Percentiles rank a stretch among this genome's conserved stretches.
These are phyloP conservation scores for Phytophthora nicotianae DNA, from an alignment of 352 stramenopile species.

Conservation along the genomic window DNA sequence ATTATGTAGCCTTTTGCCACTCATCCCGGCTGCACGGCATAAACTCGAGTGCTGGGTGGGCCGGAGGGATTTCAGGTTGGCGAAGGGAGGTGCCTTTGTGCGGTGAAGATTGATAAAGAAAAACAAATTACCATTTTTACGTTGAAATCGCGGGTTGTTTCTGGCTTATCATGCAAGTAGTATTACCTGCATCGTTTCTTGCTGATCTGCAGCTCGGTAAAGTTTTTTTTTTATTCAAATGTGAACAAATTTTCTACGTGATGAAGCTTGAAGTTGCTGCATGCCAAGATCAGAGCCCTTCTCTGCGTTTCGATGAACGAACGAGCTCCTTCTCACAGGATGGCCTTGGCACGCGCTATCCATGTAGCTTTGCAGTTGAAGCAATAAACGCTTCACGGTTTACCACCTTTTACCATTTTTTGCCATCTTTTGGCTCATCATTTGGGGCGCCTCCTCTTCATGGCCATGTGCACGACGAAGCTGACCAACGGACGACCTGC, in stretches of 20 bases:
- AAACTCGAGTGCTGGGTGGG: constrained; percentile 8
- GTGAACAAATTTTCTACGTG: neutral
- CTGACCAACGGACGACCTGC: constrained; percentile 11
- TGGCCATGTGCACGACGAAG: neutral
- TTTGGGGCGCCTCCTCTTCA: constrained; percentile 12
- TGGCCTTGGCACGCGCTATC: neutral
- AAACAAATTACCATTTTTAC: constrained; percentile 40
- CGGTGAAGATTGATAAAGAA: constrained; percentile 42
- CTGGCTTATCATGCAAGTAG: neutral
- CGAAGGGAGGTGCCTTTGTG: constrained; percentile 17
- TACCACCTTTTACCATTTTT: neutral
- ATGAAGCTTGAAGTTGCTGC: neutral
- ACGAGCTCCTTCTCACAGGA: constrained; percentile 13
- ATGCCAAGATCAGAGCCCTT: neutral
- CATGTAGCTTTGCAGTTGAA: constrained; percentile 25
- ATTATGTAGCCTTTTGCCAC: constrained; percentile 43
- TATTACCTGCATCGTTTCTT: too few species aligned
- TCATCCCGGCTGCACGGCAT: constrained; percentile 12
- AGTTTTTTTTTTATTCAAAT: too few species aligned
- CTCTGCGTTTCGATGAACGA: constrained; percentile 27
- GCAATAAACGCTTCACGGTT: neutral
- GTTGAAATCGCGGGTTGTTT: constrained; percentile 9
- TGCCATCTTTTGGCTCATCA: neutral
- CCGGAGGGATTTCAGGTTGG: constrained; percentile 18
- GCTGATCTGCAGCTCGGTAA: too few species aligned